Evolutionary conservation across 768 basidiomycete genomes (phyloP).

Genomic region (Hygrocybe coccinea): DNA sequence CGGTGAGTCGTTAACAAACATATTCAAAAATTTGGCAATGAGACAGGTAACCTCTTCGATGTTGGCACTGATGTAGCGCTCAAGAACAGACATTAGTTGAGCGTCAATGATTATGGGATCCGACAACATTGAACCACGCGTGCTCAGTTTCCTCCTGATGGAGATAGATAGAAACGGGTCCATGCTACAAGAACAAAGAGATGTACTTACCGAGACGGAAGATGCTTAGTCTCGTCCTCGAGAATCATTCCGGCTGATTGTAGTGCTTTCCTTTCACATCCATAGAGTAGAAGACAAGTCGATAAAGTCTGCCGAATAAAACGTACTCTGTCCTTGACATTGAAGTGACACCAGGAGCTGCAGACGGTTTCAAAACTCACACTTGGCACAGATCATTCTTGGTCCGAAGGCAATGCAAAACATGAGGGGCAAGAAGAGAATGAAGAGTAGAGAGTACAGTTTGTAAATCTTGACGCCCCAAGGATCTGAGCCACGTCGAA

Average conservation of each 20-base stretch:
- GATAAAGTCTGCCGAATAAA: conserved; percentile 63
- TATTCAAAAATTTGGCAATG: conserved; percentile 56
- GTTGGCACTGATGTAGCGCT: conserved; percentile 44
- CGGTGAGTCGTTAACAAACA: conserved; percentile 55
- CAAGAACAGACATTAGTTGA: conserved; percentile 51
- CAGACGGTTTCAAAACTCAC: conserved; percentile 31
- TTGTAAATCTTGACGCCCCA: conserved; percentile 58
- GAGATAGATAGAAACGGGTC: background rate
- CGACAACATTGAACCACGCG: conserved; percentile 37
- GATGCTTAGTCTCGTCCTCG: conserved; percentile 42
- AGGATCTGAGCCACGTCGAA: conserved; percentile 57
- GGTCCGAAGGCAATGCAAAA: conserved; percentile 36
- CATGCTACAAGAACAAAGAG: background rate
- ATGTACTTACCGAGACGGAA: conserved; percentile 53
- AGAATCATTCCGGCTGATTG: conserved; percentile 42
- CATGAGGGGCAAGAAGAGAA: conserved; percentile 34
- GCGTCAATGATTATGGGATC: conserved; percentile 62
- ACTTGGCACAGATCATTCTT: conserved; percentile 25
- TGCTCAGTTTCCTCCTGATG: conserved; percentile 45
- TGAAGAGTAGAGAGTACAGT: conserved; percentile 46
- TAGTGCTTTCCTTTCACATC: conserved; percentile 53
- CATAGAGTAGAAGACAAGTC: conserved; percentile 59
- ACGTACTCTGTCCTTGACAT: conserved; percentile 28
- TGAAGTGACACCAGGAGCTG: background rate
- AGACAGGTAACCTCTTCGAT: conserved; percentile 48